Conservation (phyloP, 2,329 filamentous ascomycete genomes). For the Botrytis medusae region DNA sequence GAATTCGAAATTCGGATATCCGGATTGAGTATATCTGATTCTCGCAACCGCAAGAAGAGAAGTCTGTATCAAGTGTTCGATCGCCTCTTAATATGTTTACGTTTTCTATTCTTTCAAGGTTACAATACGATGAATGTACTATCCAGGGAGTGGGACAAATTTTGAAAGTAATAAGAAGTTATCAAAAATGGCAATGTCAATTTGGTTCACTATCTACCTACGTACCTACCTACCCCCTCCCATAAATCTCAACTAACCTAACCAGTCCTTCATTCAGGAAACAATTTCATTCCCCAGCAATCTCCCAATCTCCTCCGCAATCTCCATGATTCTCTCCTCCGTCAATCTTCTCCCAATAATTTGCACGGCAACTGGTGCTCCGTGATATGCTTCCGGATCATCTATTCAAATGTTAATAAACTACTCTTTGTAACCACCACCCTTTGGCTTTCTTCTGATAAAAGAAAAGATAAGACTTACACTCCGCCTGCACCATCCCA, state of each 20-base stretch:
- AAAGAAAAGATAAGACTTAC: slow-evolving; percentile 24
- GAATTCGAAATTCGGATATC: too few species aligned
- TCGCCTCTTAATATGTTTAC: too few species aligned
- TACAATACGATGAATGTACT: too few species aligned
- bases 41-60: too few species aligned
- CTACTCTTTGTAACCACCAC: not conserved
- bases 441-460: not conserved
- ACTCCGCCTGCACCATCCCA: slow-evolving; percentile 33
- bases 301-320: slow-evolving; percentile 41
- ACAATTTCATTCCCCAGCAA: slow-evolving; percentile 39
- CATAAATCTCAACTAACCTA: not conserved
- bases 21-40: too few species aligned
- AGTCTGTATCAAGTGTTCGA: too few species aligned
- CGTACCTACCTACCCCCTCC: not conserved
- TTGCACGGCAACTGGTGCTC: slow-evolving; percentile 36
- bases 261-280: slow-evolving; percentile 10
- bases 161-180: too few species aligned
- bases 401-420: slow-evolving; percentile 31
- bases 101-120: too few species aligned
- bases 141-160: too few species aligned
- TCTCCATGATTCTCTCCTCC: slow-evolving; percentile 39
- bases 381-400: slow-evolving; percentile 34
- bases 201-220: too few species aligned
- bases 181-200: too few species aligned
- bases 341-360: slow-evolving; percentile 34